These are phyloP conservation scores for Clathrus columnatus DNA, from an alignment of 768 basidiomycete species.

Conservation along the genomic window DNA sequence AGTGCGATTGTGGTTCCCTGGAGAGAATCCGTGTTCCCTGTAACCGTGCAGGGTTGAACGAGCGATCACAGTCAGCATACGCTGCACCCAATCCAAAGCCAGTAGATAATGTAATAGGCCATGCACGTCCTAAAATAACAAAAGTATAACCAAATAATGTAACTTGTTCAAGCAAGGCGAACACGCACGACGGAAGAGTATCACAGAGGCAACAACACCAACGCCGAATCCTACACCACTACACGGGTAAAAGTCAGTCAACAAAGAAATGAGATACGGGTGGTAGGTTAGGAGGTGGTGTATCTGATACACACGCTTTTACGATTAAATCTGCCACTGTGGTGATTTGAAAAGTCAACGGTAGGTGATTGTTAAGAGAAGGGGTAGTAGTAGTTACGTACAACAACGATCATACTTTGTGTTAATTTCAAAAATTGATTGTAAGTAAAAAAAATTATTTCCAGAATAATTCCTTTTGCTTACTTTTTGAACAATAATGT, in stretches of 20 bases:
- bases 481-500: constrained; percentile 86
- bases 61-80: constrained; percentile 87
- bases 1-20: constrained; percentile 11
- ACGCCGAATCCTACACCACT: constrained; percentile 86
- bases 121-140: constrained; percentile 63
- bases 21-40: constrained; percentile 71
- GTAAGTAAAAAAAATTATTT: neutral
- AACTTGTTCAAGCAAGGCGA: neutral
- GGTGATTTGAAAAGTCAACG: neutral
- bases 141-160: neutral
- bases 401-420: constrained; percentile 76
- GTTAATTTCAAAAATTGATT: constrained; percentile 3
- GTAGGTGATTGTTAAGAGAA: neutral
- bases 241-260: constrained; percentile 15
- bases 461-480: constrained; percentile 12
- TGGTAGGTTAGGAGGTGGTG: neutral
- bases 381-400: constrained; percentile 34
- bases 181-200: constrained; percentile 82
- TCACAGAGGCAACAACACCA: constrained; percentile 82
- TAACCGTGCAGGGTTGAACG: constrained; percentile 85
- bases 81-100: constrained; percentile 84
- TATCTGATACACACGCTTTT: constrained; percentile 57
- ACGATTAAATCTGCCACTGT: constrained; percentile 78
- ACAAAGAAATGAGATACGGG: neutral
- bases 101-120: constrained; percentile 80